phyloP scores from a whole-genome alignment of 1,139 yeast genomes.

The Yamadazyma membranifaciens region DNA sequence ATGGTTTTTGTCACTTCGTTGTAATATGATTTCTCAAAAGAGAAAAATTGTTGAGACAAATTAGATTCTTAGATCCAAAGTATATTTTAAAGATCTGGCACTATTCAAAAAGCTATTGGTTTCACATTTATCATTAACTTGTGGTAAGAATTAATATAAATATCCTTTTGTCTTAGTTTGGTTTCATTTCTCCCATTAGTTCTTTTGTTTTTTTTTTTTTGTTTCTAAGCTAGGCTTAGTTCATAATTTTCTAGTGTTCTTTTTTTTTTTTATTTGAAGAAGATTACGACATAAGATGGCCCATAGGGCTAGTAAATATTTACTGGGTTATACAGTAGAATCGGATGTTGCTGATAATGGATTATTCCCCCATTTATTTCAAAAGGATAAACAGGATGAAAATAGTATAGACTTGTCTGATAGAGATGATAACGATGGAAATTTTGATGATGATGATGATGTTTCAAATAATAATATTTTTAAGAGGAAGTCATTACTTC shows the following conservation, averaged over 20 bases:
- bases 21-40: constrained; percentile 1
- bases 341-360: constrained; percentile 16
- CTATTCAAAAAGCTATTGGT: neutral
- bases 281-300: constrained; percentile 10
- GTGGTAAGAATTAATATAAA: too few species aligned
- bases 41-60: constrained; percentile 1
- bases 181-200: too few species aligned
- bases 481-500: constrained; percentile 11
- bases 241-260: too few species aligned
- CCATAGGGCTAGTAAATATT: constrained; percentile 16
- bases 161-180: too few species aligned
- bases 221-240: too few species aligned
- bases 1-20: neutral
- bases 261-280: too few species aligned
- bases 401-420: constrained; percentile 10
- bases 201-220: too few species aligned
- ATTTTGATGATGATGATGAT: constrained; percentile 3
- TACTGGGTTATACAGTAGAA: constrained; percentile 19
- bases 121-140: too few species aligned
- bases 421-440: constrained; percentile 3
- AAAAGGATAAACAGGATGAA: constrained; percentile 9
- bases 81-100: neutral
- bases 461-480: constrained; percentile 9
- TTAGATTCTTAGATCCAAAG: too few species aligned
- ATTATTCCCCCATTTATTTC: constrained; percentile 16